Base-by-base conservation (phyloP, 116 monocot species). In the Iris pallida region DNA sequence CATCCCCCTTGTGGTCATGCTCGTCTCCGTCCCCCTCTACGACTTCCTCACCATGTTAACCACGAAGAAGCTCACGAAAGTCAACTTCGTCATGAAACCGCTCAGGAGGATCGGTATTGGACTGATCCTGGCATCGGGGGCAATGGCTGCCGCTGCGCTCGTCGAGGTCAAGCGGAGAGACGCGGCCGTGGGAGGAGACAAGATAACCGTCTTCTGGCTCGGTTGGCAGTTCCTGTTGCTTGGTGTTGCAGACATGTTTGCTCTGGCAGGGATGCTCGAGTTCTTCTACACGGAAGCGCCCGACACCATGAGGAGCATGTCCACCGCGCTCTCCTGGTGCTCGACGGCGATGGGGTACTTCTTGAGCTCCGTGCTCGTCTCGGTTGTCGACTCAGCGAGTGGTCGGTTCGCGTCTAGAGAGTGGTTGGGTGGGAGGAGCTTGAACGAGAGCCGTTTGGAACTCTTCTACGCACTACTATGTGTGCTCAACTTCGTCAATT, bases 201-300 rank as follows among this genome's bases (percentile, higher is more conserved):
- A 75, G 6, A 45, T 83, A 12, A 53, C 64, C 44, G 67, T 88
- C 14, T 68, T 86, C 40, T 90, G 86, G 86, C 73, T 86, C 49
- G 73, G 71, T 4, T 77, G 68, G 19, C 90, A 90, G 68, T 90
- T 76, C 69, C 20, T 81, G 60, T 46, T 90, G 13, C 61, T 90
- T 42, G 90, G 90, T 4, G 66, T 83, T 7, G 75, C 82, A 4
- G 90, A 90, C 69, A 79, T 83, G 83, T 90, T 90, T 65, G 83
- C 83, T 10, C 69, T 82, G 53, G 81, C 79, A 4, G 90, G 84
- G 1, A 55, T 83, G 63, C 75, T 90, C 40, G 86, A 90, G 79
- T 90, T 90, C 76, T 90, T 90, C 78, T 86, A 83, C 65, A 69
- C 72, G 18, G 78, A 90, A 57, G 83, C 90, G 7, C 74, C 81